Evolutionary conservation across 2,329 filamentous ascomycete species (phyloP).

Genomic region (Aspergillus pseudoterreus): DNA sequence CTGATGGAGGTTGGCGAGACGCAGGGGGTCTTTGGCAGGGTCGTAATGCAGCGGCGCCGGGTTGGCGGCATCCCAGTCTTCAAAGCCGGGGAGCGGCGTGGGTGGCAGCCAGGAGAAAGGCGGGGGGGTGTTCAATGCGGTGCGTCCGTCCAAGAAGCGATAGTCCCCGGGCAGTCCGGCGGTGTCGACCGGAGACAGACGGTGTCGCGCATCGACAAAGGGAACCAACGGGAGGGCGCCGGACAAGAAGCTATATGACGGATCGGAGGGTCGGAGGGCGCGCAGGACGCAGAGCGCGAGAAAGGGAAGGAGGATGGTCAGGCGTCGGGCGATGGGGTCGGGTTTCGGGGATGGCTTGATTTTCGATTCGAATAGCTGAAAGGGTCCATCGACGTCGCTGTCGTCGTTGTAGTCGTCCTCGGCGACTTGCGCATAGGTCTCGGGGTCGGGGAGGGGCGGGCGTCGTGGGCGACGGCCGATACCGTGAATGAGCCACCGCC

Average conservation of each 20-base stretch:
- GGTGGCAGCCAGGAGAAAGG: constrained; percentile 24
- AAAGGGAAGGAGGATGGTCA: constrained; percentile 19
- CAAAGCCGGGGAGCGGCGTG: constrained; percentile 20
- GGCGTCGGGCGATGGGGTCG: constrained; percentile 11
- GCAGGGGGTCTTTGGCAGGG: constrained; percentile 37
- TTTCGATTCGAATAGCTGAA: constrained; percentile 11
- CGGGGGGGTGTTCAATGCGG: constrained; percentile 17
- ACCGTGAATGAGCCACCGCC: constrained; percentile 10
- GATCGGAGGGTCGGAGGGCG: constrained; percentile 23
- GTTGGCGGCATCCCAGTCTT: constrained; percentile 19
- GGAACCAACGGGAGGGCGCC: constrained; percentile 20
- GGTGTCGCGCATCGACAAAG: constrained; percentile 17
- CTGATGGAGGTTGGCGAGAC: constrained; percentile 38
- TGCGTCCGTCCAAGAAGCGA: constrained; percentile 15
- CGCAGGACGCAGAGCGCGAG: constrained; percentile 23
- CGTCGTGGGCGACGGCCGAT: constrained; percentile 4
- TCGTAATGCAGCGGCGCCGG: constrained; percentile 27
- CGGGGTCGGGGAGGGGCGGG: constrained; percentile 15
- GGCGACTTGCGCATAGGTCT: constrained; percentile 22
- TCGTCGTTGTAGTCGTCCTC: constrained; percentile 24
- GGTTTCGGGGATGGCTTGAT: neutral
- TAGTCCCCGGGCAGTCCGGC: constrained; percentile 18
- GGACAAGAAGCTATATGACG: constrained; percentile 25
- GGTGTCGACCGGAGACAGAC: constrained; percentile 17
- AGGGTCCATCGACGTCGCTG: constrained; percentile 9